Conservation (phyloP, 2,329 filamentous ascomycete species). For the Aureobasidium uvarum region DNA sequence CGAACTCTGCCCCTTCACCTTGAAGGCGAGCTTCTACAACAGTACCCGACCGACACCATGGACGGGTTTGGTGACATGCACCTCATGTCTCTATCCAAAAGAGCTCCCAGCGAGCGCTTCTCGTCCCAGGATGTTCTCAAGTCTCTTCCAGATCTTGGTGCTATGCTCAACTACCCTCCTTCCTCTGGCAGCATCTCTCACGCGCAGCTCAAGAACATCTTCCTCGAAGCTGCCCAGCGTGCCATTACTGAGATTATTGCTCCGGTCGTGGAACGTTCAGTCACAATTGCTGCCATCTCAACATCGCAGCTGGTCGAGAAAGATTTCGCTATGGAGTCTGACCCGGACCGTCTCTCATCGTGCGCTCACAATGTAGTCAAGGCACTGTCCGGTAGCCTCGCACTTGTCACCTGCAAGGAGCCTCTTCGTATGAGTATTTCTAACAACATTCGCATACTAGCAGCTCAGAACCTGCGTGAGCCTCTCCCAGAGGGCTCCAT, state of each 20-base stretch:
- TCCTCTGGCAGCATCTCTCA: constrained; percentile 72
- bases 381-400: constrained; percentile 87
- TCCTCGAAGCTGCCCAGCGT: constrained; percentile 79
- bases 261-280: constrained; percentile 93
- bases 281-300: constrained; percentile 96
- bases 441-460: constrained; percentile 91
- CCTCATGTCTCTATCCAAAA: constrained; percentile 66
- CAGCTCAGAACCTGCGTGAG: constrained; percentile 58
- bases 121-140: constrained; percentile 75
- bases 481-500: constrained; percentile 92
- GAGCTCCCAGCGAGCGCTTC: constrained; percentile 65
- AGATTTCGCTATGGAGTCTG: constrained; percentile 90
- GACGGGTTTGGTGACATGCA: constrained; percentile 78
- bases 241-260: constrained; percentile 96
- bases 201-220: constrained; percentile 66
- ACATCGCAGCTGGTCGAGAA: constrained; percentile 95
- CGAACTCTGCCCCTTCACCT: constrained; percentile 44
- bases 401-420: constrained; percentile 97
- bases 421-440: constrained; percentile 94
- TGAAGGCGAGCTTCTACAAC: constrained; percentile 37
- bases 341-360: constrained; percentile 80
- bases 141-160: constrained; percentile 78
- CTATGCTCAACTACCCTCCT: constrained; percentile 74
- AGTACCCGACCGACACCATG: constrained; percentile 47
- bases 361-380: constrained; percentile 94